phyloP scores from a whole-genome alignment of 139 green algal species.

The Spirogloea muscicola region DNA sequence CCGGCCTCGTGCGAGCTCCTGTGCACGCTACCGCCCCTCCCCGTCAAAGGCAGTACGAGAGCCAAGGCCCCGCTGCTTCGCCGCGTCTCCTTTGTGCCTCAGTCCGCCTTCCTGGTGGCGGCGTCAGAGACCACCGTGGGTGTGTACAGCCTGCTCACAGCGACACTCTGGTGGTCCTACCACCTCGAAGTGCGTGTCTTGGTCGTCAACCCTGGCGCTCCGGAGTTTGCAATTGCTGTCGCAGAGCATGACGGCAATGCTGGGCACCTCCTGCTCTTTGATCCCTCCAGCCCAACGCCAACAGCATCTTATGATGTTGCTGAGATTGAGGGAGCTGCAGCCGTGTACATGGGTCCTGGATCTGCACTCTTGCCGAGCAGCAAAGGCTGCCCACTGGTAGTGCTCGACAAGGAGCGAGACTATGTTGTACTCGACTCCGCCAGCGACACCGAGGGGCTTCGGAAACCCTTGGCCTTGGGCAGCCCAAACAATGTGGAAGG shows the following conservation, averaged over 20 bases:
- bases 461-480: too few relatives aligned
- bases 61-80: neutral
- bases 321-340: neutral
- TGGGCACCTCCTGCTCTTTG: neutral
- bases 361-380: too few relatives aligned
- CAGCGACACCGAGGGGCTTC: too few relatives aligned
- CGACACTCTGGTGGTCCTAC: conserved; percentile 52
- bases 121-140: too few relatives aligned
- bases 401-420: too few relatives aligned
- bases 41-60: too few relatives aligned
- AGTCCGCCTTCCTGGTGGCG: conserved; percentile 55
- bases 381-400: too few relatives aligned
- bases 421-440: too few relatives aligned
- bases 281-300: neutral
- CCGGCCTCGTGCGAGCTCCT: conserved; percentile 48
- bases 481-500: too few relatives aligned
- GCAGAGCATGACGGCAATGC: too few relatives aligned
- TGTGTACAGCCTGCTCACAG: conserved; percentile 62
- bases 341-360: too few relatives aligned
- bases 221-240: too few relatives aligned
- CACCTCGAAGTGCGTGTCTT: conserved; percentile 39
- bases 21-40: conserved; percentile 50
- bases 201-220: neutral
- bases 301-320: neutral
- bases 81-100: conserved; percentile 55